Evolutionary conservation across 805 yeast genomes (phyloP), one percentile per base, ranked within the genome.

Genomic region (Starmerella bacillaris): DNA sequence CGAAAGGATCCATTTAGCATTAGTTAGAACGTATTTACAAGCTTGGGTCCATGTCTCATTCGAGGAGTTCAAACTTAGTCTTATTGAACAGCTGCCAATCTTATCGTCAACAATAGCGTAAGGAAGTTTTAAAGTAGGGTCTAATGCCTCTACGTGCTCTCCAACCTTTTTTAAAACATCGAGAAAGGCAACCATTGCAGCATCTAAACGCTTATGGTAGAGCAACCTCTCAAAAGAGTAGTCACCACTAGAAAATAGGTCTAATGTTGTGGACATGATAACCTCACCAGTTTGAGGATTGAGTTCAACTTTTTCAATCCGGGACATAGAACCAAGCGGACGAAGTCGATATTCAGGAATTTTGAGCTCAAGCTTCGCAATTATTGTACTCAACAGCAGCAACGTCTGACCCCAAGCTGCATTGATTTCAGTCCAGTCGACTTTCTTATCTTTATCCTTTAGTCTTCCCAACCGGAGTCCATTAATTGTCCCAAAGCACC

Each of bases 391-490:
- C 21, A 84, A 51, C 15, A 86, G 55, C 9, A 82, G 56, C 2
- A 79, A 67, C 2, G 84, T 58, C 45, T 84, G 94, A 0, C 96
- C 96, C 47, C 84, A 57, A 0, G 92, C 94, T 2, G 92, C 89
- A 51, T 83, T 84, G 29, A 82, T 74, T 47, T 84, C 96, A 36
- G 79, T 70, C 92, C 93, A 82, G 2, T 92, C 76, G 0, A 84
- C 78, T 40, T 64, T 67, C 35, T 59, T 55, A 5, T 63, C 67
- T 35, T 59, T 55, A 5, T 63, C 67, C 27, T 67, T 70, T 32
- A 70, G 53, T 11, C 72, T 61, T 0, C 96, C 96, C n/a, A 86
- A 53, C 37, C 94, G 57, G 18, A 80, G 61, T 0, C 84, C 86
- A 55, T 84, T 84, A 21, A 84, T 86, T 1, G 89, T 75, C 0